phyloP scores from a whole-genome alignment of 805 yeast genomes.

The Candida insectorum region DNA sequence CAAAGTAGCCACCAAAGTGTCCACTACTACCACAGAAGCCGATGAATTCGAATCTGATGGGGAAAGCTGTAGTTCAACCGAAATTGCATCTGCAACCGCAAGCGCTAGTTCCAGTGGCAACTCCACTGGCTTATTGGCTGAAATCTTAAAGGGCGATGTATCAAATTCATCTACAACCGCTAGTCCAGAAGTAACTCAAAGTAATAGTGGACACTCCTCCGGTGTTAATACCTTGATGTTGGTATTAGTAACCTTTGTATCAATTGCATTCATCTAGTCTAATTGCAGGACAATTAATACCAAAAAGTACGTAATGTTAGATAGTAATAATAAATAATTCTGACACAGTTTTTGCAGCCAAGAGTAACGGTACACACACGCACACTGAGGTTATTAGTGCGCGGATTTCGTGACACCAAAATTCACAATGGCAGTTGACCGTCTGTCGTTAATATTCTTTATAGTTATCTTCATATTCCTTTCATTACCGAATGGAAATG shows the following conservation, averaged over 20 bases:
- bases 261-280: conserved; percentile 7
- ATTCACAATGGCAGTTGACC: conserved; percentile 21
- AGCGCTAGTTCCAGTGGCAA: background rate
- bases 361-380: no score
- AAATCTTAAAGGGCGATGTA: conserved; percentile 3
- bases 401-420: background rate
- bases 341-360: no score
- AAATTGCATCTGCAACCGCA: conserved; percentile 2
- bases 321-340: no score
- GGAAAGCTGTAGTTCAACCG: no score
- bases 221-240: conserved; percentile 2
- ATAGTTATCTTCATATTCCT: conserved; percentile 34
- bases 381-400: background rate
- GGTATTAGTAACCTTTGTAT: conserved; percentile 3
- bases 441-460: conserved; percentile 33
- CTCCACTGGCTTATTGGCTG: conserved; percentile 1
- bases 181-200: conserved; percentile 9
- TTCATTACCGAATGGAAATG: conserved; percentile 26
- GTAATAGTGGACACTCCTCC: conserved; percentile 4
- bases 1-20: conserved; percentile 1
- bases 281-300: conserved; percentile 12
- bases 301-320: no score
- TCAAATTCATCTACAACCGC: conserved; percentile 6
- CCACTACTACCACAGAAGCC: conserved; percentile 1
- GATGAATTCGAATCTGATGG: conserved; percentile 1